phyloP scores from a whole-genome alignment of 305 asterid species.

The Fraxinus baroniana region DNA sequence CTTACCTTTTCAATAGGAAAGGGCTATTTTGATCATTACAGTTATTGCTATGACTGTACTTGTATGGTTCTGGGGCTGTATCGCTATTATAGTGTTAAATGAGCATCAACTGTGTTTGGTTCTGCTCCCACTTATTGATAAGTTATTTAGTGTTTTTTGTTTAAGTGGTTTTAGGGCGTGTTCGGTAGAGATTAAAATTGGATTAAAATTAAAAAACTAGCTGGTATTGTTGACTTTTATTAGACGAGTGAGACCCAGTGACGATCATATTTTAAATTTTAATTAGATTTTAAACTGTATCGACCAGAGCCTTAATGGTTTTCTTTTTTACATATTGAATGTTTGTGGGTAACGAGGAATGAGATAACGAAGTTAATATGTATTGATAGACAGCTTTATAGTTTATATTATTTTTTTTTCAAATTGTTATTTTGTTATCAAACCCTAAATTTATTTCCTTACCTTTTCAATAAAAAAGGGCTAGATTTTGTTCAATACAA shows the following conservation, averaged over 20 bases:
- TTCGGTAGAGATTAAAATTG: no score
- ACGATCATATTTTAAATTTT: no score
- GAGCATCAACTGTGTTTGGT: neutral
- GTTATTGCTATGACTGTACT: neutral
- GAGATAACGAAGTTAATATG: slow-evolving; percentile 37
- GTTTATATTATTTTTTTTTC: neutral
- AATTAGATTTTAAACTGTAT: no score
- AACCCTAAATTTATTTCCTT: neutral
- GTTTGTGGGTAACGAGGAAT: slow-evolving; percentile 27
- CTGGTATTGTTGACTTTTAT: no score
- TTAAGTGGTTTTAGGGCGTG: neutral
- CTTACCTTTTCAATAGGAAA: neutral
- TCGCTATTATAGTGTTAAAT: neutral
- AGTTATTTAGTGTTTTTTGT: no score
- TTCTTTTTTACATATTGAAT: neutral
- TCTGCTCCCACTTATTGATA: neutral
- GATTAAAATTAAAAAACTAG: no score
- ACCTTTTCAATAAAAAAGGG: neutral
- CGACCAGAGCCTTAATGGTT: no score
- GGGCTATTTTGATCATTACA: neutral
- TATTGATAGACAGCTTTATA: slow-evolving; percentile 33
- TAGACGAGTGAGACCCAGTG: no score
- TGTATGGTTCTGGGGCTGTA: neutral
- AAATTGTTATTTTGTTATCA: neutral
- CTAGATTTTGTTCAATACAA: neutral